Conservation (phyloP, 768 basidiomycete species). For the Suillus cothurnatus region DNA sequence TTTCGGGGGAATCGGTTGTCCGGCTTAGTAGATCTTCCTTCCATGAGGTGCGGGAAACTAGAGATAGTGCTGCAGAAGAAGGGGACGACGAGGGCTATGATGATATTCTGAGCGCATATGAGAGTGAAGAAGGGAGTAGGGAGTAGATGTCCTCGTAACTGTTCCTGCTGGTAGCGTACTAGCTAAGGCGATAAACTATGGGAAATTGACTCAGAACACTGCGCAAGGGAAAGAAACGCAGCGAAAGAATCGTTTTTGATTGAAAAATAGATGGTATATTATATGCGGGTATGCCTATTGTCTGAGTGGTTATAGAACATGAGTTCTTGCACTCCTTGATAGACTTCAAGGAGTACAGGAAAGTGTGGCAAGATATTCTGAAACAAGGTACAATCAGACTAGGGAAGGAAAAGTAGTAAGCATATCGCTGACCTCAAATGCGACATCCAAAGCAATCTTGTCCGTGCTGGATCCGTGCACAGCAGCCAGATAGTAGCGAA, state of each 20-base stretch:
- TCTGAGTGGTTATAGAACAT: constrained; percentile 28
- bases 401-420: background rate
- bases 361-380: constrained; percentile 70
- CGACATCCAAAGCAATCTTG: constrained; percentile 47
- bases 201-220: background rate
- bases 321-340: constrained; percentile 57
- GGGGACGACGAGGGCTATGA: constrained; percentile 79
- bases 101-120: constrained; percentile 78
- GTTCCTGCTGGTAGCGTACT: constrained; percentile 16
- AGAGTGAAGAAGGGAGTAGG: constrained; percentile 64
- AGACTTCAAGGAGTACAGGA: constrained; percentile 59
- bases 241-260: background rate
- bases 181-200: background rate
- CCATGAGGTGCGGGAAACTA: constrained; percentile 40
- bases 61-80: constrained; percentile 72
- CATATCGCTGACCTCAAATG: constrained; percentile 54
- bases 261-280: background rate
- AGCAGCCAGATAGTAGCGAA: constrained; percentile 66
- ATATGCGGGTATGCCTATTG: constrained; percentile 1
- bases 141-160: constrained; percentile 8
- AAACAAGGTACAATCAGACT: constrained; percentile 9
- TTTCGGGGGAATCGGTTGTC: constrained; percentile 38
- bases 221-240: background rate
- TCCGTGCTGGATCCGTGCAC: constrained; percentile 36
- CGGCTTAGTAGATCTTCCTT: constrained; percentile 51